Conservation (phyloP, 371 early-diverging fungal species). For the Umbelopsis sp. region DNA sequence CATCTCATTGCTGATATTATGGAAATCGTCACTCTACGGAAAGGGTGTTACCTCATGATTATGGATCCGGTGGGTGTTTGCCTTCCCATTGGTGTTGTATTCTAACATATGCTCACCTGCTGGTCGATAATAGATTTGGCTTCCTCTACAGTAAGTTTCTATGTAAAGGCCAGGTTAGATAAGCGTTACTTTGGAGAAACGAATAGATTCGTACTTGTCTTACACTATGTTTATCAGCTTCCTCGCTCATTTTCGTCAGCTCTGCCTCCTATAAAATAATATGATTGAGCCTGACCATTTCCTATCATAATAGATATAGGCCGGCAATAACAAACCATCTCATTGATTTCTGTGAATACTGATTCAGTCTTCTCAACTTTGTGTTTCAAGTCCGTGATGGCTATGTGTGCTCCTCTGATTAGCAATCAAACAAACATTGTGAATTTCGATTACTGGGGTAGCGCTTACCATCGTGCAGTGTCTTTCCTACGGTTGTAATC, state of each 20-base stretch:
- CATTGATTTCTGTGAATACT: background rate
- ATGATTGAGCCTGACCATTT: no score
- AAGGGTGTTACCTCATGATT: no score
- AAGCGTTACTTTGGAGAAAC: background rate
- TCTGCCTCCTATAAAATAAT: background rate
- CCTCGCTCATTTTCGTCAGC: slow-evolving; percentile 11
- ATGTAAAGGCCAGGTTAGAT: background rate
- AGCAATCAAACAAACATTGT: background rate
- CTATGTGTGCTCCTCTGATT: background rate
- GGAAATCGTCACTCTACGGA: background rate
- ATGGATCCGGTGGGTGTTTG: background rate
- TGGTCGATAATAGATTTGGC: slow-evolving; percentile 18
- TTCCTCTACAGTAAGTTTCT: slow-evolving; percentile 23
- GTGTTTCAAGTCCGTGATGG: background rate
- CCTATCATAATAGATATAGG: no score
- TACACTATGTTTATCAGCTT: slow-evolving; percentile 11
- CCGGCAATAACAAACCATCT: background rate
- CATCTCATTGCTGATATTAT: slow-evolving; percentile 4
- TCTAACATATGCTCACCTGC: background rate
- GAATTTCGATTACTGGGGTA: background rate
- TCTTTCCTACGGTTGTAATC: slow-evolving; percentile 10
- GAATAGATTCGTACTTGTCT: background rate
- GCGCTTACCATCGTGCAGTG: slow-evolving; percentile 18
- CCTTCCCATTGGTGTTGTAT: no score
- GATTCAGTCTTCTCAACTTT: slow-evolving; percentile 8